Evolutionary conservation across 2,329 filamentous ascomycete genomes (phyloP).

Genomic region (Penicillium sp.): DNA sequence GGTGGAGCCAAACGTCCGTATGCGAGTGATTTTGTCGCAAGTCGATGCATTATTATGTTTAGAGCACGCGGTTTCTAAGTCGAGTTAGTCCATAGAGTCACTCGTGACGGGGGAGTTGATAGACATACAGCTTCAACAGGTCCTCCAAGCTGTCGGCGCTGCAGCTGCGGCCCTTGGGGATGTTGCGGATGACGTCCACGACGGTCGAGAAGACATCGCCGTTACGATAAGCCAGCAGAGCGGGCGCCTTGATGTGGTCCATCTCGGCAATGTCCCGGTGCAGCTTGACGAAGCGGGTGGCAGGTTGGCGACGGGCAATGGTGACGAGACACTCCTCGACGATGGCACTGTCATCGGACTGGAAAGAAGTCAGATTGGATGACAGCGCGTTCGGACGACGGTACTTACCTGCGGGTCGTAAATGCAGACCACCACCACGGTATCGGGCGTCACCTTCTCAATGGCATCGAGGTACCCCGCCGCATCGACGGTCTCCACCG

Average conservation of each 20-base stretch:
- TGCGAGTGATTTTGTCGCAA: slow-evolving; percentile 1
- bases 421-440: slow-evolving; percentile 88
- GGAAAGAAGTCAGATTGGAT: neutral
- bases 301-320: slow-evolving; percentile 68
- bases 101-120: neutral
- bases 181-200: slow-evolving; percentile 81
- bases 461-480: slow-evolving; percentile 93
- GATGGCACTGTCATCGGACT: slow-evolving; percentile 76
- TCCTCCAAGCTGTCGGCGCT: slow-evolving; percentile 57
- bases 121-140: slow-evolving; percentile 54
- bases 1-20: slow-evolving; percentile 13
- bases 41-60: slow-evolving; percentile 5
- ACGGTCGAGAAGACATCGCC: slow-evolving; percentile 90
- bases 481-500: slow-evolving; percentile 80
- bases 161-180: slow-evolving; percentile 60
- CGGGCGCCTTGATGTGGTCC: slow-evolving; percentile 81
- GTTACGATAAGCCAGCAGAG: slow-evolving; percentile 82
- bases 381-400: neutral
- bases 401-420: slow-evolving; percentile 76
- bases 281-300: slow-evolving; percentile 84
- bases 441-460: slow-evolving; percentile 79
- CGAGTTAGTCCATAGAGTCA: slow-evolving; percentile 9
- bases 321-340: slow-evolving; percentile 76
- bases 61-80: slow-evolving; percentile 33
- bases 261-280: slow-evolving; percentile 93